Conservation (phyloP, 805 yeast genomes). For the Saccharomycopsis microspora region DNA sequence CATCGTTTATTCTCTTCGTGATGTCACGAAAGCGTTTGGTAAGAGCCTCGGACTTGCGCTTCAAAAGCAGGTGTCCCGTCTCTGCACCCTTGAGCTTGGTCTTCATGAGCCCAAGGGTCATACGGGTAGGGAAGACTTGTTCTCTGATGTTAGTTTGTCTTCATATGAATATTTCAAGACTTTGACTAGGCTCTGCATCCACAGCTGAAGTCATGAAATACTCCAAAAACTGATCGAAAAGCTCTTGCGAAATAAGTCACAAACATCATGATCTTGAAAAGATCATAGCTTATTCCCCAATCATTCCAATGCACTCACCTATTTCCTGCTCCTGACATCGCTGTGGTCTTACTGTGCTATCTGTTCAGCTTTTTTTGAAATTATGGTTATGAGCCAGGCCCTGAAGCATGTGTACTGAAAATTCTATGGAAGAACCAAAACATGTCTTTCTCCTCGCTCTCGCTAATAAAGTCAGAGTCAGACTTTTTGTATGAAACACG, state of each 20-base stretch:
- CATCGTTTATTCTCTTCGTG: conserved; percentile 85
- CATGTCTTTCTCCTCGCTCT: background rate
- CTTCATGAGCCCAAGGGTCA: conserved; percentile 94
- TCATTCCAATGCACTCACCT: conserved; percentile 21
- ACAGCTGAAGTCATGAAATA: too few relatives aligned
- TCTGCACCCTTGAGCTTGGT: conserved; percentile 93
- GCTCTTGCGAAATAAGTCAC: background rate
- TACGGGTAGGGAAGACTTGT: conserved; percentile 94
- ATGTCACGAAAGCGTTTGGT: conserved; percentile 95
- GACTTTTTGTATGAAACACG: conserved; percentile 28
- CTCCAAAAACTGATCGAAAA: too few relatives aligned
- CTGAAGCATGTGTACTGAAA: too few relatives aligned
- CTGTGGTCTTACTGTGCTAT: background rate
- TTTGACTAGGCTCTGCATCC: background rate
- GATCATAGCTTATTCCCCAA: too few relatives aligned
- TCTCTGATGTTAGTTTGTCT: conserved; percentile 40
- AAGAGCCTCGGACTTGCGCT: conserved; percentile 93
- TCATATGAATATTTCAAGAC: background rate
- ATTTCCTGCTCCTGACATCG: conserved; percentile 58
- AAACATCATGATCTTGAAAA: background rate
- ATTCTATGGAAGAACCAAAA: too few relatives aligned
- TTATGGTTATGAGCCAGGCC: too few relatives aligned
- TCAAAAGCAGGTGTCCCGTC: conserved; percentile 86
- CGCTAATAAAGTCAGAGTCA: conserved; percentile 15
- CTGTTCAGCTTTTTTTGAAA: too few relatives aligned